Evolutionary conservation across 2,329 filamentous ascomycete genomes (phyloP), one percentile per base, ranked within the genome.

Genomic region (Basipetospora sp.): DNA sequence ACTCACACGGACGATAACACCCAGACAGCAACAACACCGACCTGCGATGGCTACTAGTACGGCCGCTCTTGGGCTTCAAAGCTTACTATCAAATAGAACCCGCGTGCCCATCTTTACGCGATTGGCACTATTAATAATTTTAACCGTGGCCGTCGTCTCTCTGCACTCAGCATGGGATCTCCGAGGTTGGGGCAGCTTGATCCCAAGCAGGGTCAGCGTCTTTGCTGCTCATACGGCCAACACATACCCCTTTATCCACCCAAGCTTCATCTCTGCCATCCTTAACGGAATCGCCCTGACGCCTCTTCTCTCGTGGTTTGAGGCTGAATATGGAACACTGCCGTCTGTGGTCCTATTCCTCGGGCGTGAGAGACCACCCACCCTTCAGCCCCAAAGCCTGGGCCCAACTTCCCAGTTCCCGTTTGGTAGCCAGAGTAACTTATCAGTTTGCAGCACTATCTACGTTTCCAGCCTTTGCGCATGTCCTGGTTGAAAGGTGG

Each of bases 231-330:
- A 94, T 59, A 78, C 90, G 43, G 69, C 93, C 26, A 94, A 94
- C 54, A 92, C 88, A 1, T 98, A 85, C 53, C 85, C 87, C 1
- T 65, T 98, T 40, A 76, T 94, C 42, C 90, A 98, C 54, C 58
- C 75, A 31, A 80, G 80, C 49, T 69, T 92, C 54, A 64, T 94
- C 48, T 90, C 96, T 58, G 69, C 79, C 43, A 51, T 87, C 38
- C 63, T 92, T 52, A 94, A 96, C 58, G 56, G 85, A 17, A 37
- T 92, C 44, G 82, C 85, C 16, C 57, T 96, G 44, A 77, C 79
- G 28, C 90, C 90, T n/a, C 65, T 98, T 36, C 63, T 98, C 55
- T 88, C 94, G 59, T 74, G 87, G 43, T 98, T 96, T 57, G 90
- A 98, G 62, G 72, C 74, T 44, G 88, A 94, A 56, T 77, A 92